phyloP scores from a whole-genome alignment of 768 basidiomycete genomes.

The Boletellus sp. region DNA sequence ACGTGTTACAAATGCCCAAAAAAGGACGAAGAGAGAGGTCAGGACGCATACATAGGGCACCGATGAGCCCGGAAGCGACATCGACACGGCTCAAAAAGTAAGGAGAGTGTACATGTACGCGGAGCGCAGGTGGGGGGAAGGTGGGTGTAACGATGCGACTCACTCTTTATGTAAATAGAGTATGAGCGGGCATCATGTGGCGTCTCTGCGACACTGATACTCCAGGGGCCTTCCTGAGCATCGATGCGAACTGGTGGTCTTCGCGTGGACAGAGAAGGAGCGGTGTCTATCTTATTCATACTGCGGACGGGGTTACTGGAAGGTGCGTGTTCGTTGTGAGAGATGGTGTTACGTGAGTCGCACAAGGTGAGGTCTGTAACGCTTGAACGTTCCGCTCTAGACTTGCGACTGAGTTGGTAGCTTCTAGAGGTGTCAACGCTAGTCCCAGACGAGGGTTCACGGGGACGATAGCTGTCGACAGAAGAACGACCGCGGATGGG shows the following conservation, averaged over 20 bases:
- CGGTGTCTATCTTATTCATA: slow-evolving; percentile 44
- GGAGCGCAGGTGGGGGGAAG: slow-evolving; percentile 16
- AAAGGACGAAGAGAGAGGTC: slow-evolving; percentile 13
- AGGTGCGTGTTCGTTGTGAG: slow-evolving; percentile 32
- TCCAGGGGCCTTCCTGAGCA: slow-evolving; percentile 80
- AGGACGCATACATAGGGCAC: slow-evolving; percentile 19
- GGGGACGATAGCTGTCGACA: slow-evolving; percentile 23
- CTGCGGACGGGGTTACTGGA: slow-evolving; percentile 32
- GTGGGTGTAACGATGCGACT: slow-evolving; percentile 34
- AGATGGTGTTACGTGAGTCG: slow-evolving; percentile 30
- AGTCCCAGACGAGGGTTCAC: slow-evolving; percentile 34
- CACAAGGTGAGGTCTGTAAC: slow-evolving; percentile 44
- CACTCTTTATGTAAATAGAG: slow-evolving; percentile 89
- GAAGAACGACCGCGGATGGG: slow-evolving; percentile 29
- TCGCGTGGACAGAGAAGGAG: slow-evolving; percentile 39
- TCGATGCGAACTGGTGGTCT: slow-evolving; percentile 61
- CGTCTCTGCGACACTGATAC: slow-evolving; percentile 83
- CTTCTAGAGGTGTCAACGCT: slow-evolving; percentile 44
- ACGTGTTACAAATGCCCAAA: slow-evolving; percentile 11
- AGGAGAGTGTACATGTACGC: slow-evolving; percentile 15
- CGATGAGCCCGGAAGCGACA: slow-evolving; percentile 27
- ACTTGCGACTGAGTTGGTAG: slow-evolving; percentile 35
- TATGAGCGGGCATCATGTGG: slow-evolving; percentile 67
- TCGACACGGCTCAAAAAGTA: slow-evolving; percentile 20
- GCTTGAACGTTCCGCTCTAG: slow-evolving; percentile 34